phyloP scores from a whole-genome alignment of 371 early-diverging fungal species.

The Mucor circinelloides region DNA sequence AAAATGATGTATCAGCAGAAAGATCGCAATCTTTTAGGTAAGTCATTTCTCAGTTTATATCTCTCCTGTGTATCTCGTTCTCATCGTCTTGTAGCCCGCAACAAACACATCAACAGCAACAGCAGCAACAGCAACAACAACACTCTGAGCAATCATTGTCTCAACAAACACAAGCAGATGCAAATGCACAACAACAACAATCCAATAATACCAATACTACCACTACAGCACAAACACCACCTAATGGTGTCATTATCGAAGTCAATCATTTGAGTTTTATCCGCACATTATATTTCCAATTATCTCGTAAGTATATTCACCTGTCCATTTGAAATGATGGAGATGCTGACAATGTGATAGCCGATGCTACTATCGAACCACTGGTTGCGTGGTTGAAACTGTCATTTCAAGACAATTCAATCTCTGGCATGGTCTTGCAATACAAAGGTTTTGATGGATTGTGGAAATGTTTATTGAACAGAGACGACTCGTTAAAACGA shows the following conservation, averaged over 20 bases:
- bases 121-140: background rate
- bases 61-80: background rate
- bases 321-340: background rate
- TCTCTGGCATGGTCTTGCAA: conserved; percentile 52
- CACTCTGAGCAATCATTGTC: background rate
- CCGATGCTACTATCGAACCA: conserved; percentile 56
- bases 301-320: conserved; percentile 40
- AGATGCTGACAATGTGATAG: conserved; percentile 10
- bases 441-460: conserved; percentile 40
- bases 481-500: conserved; percentile 33
- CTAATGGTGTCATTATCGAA: conserved; percentile 45
- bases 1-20: background rate
- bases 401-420: conserved; percentile 48
- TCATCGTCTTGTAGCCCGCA: background rate
- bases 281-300: conserved; percentile 49
- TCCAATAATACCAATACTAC: background rate
- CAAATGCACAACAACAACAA: background rate
- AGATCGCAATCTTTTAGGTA: conserved; percentile 5
- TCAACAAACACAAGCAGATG: background rate
- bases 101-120: conserved; percentile 4
- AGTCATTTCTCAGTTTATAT: background rate
- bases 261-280: conserved; percentile 47
- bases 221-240: conserved; percentile 11
- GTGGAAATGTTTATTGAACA: conserved; percentile 38
- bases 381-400: conserved; percentile 48